phyloP scores from a whole-genome alignment of 805 yeast genomes.

The Yarrowia deformans region DNA sequence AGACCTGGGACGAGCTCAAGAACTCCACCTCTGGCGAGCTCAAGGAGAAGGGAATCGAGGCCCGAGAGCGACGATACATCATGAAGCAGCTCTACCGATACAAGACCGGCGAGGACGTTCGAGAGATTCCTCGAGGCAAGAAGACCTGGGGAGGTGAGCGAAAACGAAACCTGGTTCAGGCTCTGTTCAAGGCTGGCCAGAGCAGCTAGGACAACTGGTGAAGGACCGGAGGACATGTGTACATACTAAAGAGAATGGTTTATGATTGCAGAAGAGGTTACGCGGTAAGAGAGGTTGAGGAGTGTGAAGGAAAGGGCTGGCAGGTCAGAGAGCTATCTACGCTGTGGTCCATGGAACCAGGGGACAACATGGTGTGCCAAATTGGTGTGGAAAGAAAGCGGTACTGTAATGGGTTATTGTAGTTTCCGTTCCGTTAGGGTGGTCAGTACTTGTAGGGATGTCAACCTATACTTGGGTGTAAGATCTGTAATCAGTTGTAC shows the following conservation, averaged over 20 bases:
- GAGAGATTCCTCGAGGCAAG: slow-evolving; percentile 69
- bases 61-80: slow-evolving; percentile 68
- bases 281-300: background rate
- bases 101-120: slow-evolving; percentile 62
- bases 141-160: slow-evolving; percentile 90
- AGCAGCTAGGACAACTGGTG: background rate
- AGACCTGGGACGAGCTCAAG: slow-evolving; percentile 76
- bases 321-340: no score
- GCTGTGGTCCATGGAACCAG: no score
- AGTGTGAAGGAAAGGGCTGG: background rate
- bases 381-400: no score
- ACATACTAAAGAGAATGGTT: slow-evolving; percentile 31
- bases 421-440: no score
- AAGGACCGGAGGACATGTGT: slow-evolving; percentile 29
- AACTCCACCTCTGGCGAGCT: slow-evolving; percentile 60
- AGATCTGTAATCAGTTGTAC: no score
- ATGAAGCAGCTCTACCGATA: slow-evolving; percentile 74
- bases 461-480: background rate
- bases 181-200: slow-evolving; percentile 49
- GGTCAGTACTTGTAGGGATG: no score
- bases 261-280: background rate
- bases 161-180: slow-evolving; percentile 69
- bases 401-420: no score
- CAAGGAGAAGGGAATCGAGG: slow-evolving; percentile 80
- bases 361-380: no score